phyloP scores from a whole-genome alignment of 208 protist species.

The Phytomonas francai region DNA sequence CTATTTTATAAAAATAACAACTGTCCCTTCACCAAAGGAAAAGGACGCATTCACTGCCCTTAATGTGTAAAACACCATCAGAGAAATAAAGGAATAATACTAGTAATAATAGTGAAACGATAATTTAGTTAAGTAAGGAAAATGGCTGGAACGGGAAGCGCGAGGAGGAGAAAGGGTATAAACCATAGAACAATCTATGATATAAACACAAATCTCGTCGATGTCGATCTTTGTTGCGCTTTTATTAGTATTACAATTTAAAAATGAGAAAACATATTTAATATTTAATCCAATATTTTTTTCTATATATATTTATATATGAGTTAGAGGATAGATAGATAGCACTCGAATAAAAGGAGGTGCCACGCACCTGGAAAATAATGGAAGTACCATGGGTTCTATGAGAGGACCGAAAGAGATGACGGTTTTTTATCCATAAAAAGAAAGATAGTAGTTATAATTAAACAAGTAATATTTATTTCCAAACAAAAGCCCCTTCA shows the following conservation, averaged over 20 bases:
- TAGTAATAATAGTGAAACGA: no score
- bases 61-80: neutral
- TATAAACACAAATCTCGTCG: no score
- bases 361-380: neutral
- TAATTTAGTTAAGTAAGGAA: no score
- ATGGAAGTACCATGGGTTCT: neutral
- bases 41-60: neutral
- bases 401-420: neutral
- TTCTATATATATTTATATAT: no score
- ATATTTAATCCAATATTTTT: no score
- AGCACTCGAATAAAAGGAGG: no score
- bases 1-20: neutral
- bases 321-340: no score
- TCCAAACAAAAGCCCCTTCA: neutral
- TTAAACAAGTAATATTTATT: conserved; percentile 3
- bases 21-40: neutral
- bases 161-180: neutral
- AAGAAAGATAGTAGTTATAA: conserved; percentile 1
- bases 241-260: no score
- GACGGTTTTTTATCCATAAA: conserved; percentile 5
- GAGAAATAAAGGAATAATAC: neutral
- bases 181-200: neutral
- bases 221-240: no score
- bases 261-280: no score
- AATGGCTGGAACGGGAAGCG: neutral